Conservation (phyloP, 164 flowering plant genomes). For the Vitis rotundifolia region DNA sequence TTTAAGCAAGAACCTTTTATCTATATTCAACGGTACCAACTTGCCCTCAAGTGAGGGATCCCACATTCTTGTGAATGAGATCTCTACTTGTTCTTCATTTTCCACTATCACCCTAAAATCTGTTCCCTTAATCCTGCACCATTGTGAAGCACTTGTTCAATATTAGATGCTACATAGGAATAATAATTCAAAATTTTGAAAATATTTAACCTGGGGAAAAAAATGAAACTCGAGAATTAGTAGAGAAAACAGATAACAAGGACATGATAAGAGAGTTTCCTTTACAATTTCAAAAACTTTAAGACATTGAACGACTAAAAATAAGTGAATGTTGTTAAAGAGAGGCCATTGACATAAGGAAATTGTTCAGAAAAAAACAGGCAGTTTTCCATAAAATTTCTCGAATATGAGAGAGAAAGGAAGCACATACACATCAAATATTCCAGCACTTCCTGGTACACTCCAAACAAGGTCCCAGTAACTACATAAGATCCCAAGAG, state of each 20-base stretch:
- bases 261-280: too few species aligned
- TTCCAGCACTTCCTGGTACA: constrained; percentile 44
- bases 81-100: constrained; percentile 75
- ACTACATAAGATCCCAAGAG: constrained; percentile 25
- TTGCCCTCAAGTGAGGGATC: constrained; percentile 65
- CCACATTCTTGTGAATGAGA: constrained; percentile 84
- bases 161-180: too few species aligned
- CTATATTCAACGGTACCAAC: constrained; percentile 71
- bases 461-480: constrained; percentile 76
- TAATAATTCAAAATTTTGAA: background rate
- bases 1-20: constrained; percentile 61
- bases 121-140: constrained; percentile 68
- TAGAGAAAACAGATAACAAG: background rate
- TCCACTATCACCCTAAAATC: constrained; percentile 58
- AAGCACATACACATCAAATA: constrained; percentile 45
- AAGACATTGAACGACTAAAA: too few species aligned
- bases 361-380: too few species aligned
- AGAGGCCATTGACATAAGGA: too few species aligned
- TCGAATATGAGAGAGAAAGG: background rate
- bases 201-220: background rate
- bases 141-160: too few species aligned
- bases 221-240: background rate
- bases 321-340: too few species aligned
- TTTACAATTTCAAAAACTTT: too few species aligned
- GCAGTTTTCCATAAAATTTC: background rate